Conservation (phyloP, 225 moss, liverwort and hornwort species). For the Pseudoscleropodium purum region DNA sequence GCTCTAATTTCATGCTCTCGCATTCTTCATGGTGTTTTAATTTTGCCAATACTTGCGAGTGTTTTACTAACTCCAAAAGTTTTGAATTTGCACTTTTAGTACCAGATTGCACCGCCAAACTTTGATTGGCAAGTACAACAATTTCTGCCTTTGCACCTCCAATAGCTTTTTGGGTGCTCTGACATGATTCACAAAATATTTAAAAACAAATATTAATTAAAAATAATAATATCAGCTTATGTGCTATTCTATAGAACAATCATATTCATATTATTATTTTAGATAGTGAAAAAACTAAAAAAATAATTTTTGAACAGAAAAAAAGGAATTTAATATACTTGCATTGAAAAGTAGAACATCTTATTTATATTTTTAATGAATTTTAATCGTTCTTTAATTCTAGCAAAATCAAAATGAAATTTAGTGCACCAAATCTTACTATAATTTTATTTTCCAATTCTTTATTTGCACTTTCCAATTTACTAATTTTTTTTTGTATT, state of each 20-base stretch:
- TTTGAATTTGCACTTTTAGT: background rate
- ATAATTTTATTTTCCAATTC: background rate
- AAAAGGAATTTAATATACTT: background rate
- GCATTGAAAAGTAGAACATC: background rate
- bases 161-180: background rate
- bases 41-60: background rate
- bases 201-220: background rate
- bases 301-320: background rate
- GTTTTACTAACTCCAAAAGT: background rate
- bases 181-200: background rate
- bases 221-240: accelerated
- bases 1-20: background rate
- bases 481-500: background rate
- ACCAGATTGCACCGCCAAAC: background rate
- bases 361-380: background rate
- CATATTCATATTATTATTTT: background rate
- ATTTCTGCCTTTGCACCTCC: background rate
- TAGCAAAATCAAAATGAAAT: background rate
- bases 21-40: constrained; percentile 12
- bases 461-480: background rate
- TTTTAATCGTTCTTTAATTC: no score
- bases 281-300: background rate
- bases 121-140: background rate
- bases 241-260: background rate
- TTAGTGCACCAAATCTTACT: background rate